phyloP scores from a whole-genome alignment of 2,329 filamentous ascomycete species.

The Colletotrichum plurivorum region DNA sequence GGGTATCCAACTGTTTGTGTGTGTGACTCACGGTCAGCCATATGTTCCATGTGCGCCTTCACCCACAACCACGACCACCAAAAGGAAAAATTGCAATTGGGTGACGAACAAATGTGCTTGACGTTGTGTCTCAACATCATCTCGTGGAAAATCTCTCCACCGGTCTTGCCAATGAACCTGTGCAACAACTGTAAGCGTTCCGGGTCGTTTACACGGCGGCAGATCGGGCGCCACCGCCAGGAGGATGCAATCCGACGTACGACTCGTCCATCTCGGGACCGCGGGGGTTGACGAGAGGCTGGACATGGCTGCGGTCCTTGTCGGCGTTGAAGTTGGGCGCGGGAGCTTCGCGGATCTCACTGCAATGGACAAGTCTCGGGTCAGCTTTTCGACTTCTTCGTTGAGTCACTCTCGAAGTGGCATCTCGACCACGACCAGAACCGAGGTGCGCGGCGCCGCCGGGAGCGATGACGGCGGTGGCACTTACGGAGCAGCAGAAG shows the following conservation, averaged over 20 bases:
- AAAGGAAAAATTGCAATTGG: not conserved
- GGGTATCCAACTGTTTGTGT: slow-evolving; percentile 81
- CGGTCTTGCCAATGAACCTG: slow-evolving; percentile 93
- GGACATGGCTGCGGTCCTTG: slow-evolving; percentile 72
- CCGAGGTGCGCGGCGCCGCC: not conserved
- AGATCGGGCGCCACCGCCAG: slow-evolving; percentile 29
- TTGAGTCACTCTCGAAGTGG: slow-evolving; percentile 19
- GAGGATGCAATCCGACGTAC: slow-evolving; percentile 63
- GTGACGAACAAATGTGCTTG: slow-evolving; percentile 89
- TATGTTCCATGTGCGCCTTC: not conserved
- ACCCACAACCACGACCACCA: not conserved
- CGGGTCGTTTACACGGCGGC: slow-evolving; percentile 26
- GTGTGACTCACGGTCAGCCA: slow-evolving; percentile 32
- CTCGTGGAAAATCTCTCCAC: slow-evolving; percentile 98
- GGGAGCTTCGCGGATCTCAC: slow-evolving; percentile 71
- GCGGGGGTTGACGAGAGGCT: slow-evolving; percentile 75
- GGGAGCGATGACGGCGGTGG: not conserved
- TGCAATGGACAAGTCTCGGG: slow-evolving; percentile 49
- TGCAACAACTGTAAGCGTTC: slow-evolving; percentile 31
- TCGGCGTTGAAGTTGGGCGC: slow-evolving; percentile 73
- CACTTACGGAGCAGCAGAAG: slow-evolving; percentile 67
- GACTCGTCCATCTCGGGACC: slow-evolving; percentile 82
- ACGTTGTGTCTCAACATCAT: slow-evolving; percentile 97
- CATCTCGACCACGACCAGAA: not conserved
- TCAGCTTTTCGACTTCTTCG: slow-evolving; percentile 37